Base-by-base conservation (phyloP, 805 yeast genomes). In the Metschnikowia drakensbergensis region DNA sequence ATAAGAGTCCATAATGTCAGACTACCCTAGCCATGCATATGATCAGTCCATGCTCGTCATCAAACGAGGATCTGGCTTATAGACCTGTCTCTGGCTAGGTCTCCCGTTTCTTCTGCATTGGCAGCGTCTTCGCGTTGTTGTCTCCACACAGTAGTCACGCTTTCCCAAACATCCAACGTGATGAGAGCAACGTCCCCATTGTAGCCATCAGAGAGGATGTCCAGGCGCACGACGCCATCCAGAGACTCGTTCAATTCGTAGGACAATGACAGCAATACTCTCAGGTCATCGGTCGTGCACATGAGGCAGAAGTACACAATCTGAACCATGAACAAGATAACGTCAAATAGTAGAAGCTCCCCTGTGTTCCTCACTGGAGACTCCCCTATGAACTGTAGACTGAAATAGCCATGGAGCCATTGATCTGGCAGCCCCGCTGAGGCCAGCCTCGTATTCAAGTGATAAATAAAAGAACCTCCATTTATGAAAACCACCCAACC, bases 331-430 rank as follows among this genome's bases (percentile, higher is more conserved):
- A 64, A 56, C 2, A 68, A 50, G 10, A 60, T 36, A 25, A 60
- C 23, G 49, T 72, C 76, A 9, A 59, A 57, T 4, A 54, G 6
- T 8, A 72, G 7, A 34, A 71, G 52, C 47, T 62, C 71, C 3
- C 60, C 22, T 23, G 56, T 40, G 7, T 61, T 53, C 13, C 35
- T 55, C 13, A 74, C 69, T 5, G 63, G 46, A 42, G 67, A 49
- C 51, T 72, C 76, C 0, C 76, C 76, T 11, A 72, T 65, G 48
- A 71, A 72, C 48, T 69, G 72, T 8, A 71, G 49, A 5, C 69
- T 56, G 34, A 65, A 27, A 3, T 72, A 64, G 1, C 76, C 76
- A 49, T 69, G 62, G 10, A 69, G 54, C 40, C 51, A 57, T 4
- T 53, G 51, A 28, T 60, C 64, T 3, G 53, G 30, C 17, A n/a